Percentiles rank a stretch among this genome's conserved stretches.
Evolutionary conservation across 2,329 filamentous ascomycete species (phyloP).

Genomic region (Exophiala sp.): DNA sequence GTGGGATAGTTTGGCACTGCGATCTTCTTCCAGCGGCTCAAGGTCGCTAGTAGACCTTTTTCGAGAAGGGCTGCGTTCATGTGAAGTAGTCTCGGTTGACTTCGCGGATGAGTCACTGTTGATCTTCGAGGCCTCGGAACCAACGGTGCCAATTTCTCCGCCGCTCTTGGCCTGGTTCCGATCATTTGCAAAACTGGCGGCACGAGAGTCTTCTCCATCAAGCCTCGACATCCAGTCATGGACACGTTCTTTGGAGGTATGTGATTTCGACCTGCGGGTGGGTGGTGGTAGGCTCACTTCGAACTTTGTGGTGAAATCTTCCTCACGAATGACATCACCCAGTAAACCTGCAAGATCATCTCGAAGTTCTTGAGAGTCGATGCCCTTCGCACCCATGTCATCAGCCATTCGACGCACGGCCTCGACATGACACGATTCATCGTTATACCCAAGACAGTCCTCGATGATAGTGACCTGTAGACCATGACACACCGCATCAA

Average conservation of each 20-base stretch:
- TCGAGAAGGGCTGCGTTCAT: slow-evolving; percentile 17
- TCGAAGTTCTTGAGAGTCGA: slow-evolving; percentile 59
- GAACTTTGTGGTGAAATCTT: slow-evolving; percentile 24
- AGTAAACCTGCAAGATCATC: slow-evolving; percentile 43
- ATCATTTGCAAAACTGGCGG: not conserved
- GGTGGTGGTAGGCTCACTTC: slow-evolving; percentile 24
- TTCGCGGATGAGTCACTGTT: slow-evolving; percentile 18
- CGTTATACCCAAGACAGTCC: slow-evolving; percentile 82
- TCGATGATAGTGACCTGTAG: slow-evolving; percentile 82
- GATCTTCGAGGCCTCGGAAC: slow-evolving; percentile 1
- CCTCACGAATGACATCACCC: slow-evolving; percentile 34
- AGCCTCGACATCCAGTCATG: slow-evolving; percentile 15
- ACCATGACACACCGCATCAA: slow-evolving; percentile 85
- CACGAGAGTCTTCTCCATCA: slow-evolving; percentile 1
- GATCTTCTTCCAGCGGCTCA: slow-evolving; percentile 18
- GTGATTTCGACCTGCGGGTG: slow-evolving; percentile 5
- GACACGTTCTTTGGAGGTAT: slow-evolving; percentile 13
- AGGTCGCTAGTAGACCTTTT: slow-evolving; percentile 26
- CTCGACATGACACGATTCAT: slow-evolving; percentile 63
- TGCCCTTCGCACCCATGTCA: slow-evolving; percentile 68
- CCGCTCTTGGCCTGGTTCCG: slow-evolving; percentile 1
- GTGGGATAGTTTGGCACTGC: slow-evolving; percentile 7
- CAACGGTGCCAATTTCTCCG: not conserved
- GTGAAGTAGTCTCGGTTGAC: not conserved
- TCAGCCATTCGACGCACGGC: slow-evolving; percentile 70